Conservation (phyloP, 495 filamentous ascomycete species). For the Penicillium daleae region DNA sequence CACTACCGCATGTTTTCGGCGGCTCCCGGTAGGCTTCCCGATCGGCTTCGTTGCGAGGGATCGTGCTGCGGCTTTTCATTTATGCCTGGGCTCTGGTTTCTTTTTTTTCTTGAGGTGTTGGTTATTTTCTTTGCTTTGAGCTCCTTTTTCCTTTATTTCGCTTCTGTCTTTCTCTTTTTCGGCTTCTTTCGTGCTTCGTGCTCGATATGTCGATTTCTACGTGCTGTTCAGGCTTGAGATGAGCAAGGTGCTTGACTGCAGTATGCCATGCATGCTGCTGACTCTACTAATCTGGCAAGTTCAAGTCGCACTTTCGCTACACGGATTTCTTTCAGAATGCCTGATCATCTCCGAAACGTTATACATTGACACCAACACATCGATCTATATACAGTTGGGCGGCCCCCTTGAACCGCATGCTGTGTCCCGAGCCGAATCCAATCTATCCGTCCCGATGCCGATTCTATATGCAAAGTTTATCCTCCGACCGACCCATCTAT, state of each 20-base stretch:
- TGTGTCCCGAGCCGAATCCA: constrained; percentile 12
- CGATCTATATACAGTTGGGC: constrained; percentile 18
- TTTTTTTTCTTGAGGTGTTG: background rate
- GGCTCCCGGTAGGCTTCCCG: constrained; percentile 17
- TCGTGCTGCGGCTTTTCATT: constrained; percentile 20
- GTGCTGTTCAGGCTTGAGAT: background rate
- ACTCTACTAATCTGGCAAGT: background rate
- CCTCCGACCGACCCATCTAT: constrained; percentile 3
- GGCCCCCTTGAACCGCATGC: background rate
- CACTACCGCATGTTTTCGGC: constrained; percentile 23
- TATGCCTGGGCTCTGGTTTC: constrained; percentile 8
- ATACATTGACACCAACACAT: constrained; percentile 6
- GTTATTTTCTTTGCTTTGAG: background rate
- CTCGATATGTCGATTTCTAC: background rate
- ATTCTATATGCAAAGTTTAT: constrained; percentile 12
- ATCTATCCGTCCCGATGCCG: constrained; percentile 13
- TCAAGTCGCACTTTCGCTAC: background rate
- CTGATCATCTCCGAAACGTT: background rate
- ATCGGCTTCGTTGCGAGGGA: constrained; percentile 11
- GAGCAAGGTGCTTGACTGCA: background rate
- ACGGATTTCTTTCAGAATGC: background rate
- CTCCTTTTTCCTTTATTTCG: background rate
- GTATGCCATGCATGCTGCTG: background rate
- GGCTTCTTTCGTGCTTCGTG: background rate
- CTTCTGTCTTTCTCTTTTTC: background rate